Conservation (phyloP, 345 rosid genomes). For the Pseudoturritis turrita region DNA sequence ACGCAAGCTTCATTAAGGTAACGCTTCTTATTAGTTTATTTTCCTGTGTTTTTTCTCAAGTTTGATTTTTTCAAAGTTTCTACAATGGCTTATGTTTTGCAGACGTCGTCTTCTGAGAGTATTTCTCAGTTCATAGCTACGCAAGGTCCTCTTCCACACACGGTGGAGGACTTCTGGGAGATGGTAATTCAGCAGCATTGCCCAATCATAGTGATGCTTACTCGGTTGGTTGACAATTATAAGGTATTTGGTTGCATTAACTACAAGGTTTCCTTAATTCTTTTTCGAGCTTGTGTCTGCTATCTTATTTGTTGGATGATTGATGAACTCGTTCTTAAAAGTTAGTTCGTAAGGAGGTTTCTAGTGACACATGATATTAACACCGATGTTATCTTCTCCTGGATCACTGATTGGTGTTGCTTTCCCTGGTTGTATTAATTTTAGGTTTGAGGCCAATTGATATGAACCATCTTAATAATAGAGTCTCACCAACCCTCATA, state of each 20-base stretch:
- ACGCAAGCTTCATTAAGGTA: constrained; percentile 80
- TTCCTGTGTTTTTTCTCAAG: background rate
- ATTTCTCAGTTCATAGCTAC: constrained; percentile 79
- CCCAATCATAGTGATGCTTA: constrained; percentile 83
- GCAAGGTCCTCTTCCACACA: constrained; percentile 76
- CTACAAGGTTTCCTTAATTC: background rate
- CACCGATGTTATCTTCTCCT: background rate
- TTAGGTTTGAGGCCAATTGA: background rate
- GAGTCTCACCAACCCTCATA: background rate
- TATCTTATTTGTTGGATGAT: background rate
- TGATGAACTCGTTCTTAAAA: background rate
- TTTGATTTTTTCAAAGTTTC: background rate
- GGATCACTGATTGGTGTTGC: background rate
- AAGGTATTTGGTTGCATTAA: constrained; percentile 36
- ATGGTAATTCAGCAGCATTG: constrained; percentile 76
- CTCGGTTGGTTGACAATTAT: constrained; percentile 70
- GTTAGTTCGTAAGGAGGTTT: background rate
- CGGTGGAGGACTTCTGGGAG: constrained; percentile 95
- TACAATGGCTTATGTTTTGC: constrained; percentile 21
- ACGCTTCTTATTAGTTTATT: background rate
- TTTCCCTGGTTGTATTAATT: background rate
- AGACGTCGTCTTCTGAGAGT: constrained; percentile 60
- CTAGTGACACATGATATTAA: background rate
- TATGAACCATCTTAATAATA: background rate
- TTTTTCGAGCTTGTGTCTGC: background rate